Evolutionary conservation across 1,139 yeast species (phyloP).

Genomic region (Williopsis jadinii): DNA sequence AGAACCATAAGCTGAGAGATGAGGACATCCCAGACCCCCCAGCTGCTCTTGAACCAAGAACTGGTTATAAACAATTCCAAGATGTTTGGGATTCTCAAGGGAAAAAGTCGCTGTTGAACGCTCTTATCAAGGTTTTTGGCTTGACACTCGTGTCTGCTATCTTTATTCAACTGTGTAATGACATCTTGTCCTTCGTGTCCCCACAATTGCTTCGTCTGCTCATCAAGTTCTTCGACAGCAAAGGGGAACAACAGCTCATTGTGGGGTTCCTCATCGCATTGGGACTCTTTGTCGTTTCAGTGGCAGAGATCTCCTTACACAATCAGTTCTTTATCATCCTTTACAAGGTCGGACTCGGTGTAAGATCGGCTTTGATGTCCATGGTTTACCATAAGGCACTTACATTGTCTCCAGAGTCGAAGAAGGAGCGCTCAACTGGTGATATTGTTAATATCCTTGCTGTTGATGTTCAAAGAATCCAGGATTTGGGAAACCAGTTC

Average conservation of each 20-base stretch:
- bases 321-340: conserved; percentile 48
- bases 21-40: conserved; percentile 52
- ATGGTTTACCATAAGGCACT: conserved; percentile 46
- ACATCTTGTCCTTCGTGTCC: conserved; percentile 40
- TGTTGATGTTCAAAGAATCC: conserved; percentile 54
- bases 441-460: conserved; percentile 52
- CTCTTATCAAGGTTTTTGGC: conserved; percentile 45
- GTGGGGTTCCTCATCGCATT: conserved; percentile 46
- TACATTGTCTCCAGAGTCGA: conserved; percentile 39
- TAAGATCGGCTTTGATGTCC: conserved; percentile 44
- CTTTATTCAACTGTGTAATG: conserved; percentile 38
- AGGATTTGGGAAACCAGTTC: conserved; percentile 42
- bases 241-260: conserved; percentile 34
- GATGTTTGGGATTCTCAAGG: conserved; percentile 33
- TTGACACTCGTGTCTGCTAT: conserved; percentile 35
- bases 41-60: conserved; percentile 35
- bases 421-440: conserved; percentile 42
- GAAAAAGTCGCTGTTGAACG: conserved; percentile 33
- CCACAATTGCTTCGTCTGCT: conserved; percentile 50
- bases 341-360: conserved; percentile 44
- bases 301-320: conserved; percentile 39
- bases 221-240: conserved; percentile 37
- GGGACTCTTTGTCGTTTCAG: conserved; percentile 41
- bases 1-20: conserved; percentile 37
- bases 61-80: conserved; percentile 27